Evolutionary conservation across 345 rosid species (phyloP), one percentile per base, ranked within the genome.

Genomic region (Sonneratia alba): DNA sequence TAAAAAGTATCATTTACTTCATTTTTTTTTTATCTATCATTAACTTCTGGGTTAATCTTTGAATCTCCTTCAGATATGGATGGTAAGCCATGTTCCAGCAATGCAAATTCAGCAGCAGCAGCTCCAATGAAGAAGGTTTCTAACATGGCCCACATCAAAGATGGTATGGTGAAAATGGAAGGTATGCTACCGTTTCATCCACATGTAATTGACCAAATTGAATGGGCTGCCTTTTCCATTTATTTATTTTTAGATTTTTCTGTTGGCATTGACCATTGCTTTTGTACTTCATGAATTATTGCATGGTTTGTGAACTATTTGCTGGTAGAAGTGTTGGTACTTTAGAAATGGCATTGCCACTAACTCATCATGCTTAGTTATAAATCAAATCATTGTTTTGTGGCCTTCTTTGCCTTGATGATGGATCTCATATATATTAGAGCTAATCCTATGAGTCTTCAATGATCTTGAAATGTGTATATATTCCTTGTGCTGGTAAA

Each of bases 151-250:
- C 87, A 80, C 43, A 72, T 70, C 77, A 85, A 80, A 79, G 87
- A 83, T 61, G 84, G 85, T 63, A 72, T 72, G 8, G 72, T 75
- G 71, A 86, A 86, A 77, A 64, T 74, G 69, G 86, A 86, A 79
- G 87, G 85, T 86, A 63, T 45, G 51, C 49, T 53, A 55, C 15
- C 32, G 42, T 38, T 13, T 24, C 1, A 47, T 15, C 40, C 37
- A 34, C 9, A 62, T 13, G 66, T 14, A 15, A 62, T 9, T 62
- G 66, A 4, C 66, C 38, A 34, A 6, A 34, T 71, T n/a, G 24
- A 43, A 22, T 37, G 43, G 37, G 16, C 38, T 66, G 22, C 22
- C 42, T 16, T 16, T 42, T 15, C n/a, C 24, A 36, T 66, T 66
- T 42, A 18, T 16, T 7, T 19, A 15, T 38, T 15, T 65, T 13